Percentiles rank a stretch among this genome's conserved stretches.
These are phyloP conservation scores for Blepharisma undulans DNA, from an alignment of 169 alveolate genomes.

Conservation along the genomic window DNA sequence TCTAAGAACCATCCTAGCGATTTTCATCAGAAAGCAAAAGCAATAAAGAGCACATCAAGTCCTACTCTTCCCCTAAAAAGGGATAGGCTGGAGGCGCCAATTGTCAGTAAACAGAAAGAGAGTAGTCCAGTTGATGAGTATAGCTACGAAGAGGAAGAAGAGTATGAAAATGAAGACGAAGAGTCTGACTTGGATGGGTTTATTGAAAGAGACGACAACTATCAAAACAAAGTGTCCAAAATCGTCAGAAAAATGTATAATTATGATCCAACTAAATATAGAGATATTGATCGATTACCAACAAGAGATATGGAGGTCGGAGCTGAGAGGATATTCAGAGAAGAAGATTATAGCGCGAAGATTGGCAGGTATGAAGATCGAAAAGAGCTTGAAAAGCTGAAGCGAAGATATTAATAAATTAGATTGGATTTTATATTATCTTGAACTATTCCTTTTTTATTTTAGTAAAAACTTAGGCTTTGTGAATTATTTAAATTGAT, in stretches of 20 bases:
- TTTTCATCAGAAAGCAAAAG: background rate
- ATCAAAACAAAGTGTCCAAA: background rate
- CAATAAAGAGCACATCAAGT: background rate
- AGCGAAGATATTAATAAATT: background rate
- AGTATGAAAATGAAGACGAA: background rate
- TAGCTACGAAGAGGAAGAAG: background rate
- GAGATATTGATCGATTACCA: slow-evolving; percentile 11
- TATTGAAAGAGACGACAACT: slow-evolving; percentile 18
- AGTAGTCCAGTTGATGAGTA: background rate
- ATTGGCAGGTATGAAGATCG: slow-evolving; percentile 29
- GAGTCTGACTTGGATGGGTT: background rate
- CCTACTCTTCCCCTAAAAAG: background rate
- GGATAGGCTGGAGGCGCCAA: background rate
- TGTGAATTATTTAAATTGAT: background rate
- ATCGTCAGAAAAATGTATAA: slow-evolving; percentile 24
- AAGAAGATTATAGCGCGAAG: slow-evolving; percentile 20
- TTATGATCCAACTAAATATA: slow-evolving; percentile 31
- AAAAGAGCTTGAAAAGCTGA: background rate
- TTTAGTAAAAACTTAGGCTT: background rate
- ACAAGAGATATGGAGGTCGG: slow-evolving; percentile 24
- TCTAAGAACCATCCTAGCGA: background rate
- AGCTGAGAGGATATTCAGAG: slow-evolving; percentile 11
- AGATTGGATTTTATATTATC: background rate
- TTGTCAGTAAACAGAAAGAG: background rate
- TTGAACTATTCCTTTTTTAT: no score